phyloP scores from a whole-genome alignment of 1,284 basidiomycete genomes.

The Rhodotorula sp. region DNA sequence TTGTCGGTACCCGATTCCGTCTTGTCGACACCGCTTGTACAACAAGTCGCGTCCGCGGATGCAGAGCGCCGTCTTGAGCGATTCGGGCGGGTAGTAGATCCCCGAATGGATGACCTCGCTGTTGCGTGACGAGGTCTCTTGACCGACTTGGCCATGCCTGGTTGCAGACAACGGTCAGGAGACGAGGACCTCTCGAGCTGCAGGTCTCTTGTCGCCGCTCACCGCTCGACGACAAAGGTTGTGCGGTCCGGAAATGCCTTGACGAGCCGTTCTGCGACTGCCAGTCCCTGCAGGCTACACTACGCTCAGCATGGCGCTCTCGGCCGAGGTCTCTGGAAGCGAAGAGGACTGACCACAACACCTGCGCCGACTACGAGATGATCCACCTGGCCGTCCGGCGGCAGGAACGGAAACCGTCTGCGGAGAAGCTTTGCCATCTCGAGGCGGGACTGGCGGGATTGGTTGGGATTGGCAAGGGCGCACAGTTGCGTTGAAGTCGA shows the following conservation, averaged over 20 bases:
- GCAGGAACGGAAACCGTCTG: slow-evolving; percentile 48
- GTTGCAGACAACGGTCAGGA: not conserved
- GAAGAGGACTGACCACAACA: slow-evolving; percentile 45
- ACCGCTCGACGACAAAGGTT: slow-evolving; percentile 82
- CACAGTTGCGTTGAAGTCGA: too few species aligned
- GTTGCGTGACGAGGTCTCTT: slow-evolving; percentile 62
- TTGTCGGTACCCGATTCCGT: slow-evolving; percentile 68
- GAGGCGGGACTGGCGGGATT: not conserved
- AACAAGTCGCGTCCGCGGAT: slow-evolving; percentile 80
- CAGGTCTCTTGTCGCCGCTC: slow-evolving; percentile 48
- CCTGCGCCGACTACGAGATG: slow-evolving; percentile 91
- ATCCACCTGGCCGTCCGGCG: slow-evolving; percentile 75
- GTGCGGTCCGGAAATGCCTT: slow-evolving; percentile 67
- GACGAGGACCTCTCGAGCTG: not conserved
- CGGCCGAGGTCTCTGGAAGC: not conserved
- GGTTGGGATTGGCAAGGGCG: not conserved
- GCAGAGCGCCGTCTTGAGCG: slow-evolving; percentile 83
- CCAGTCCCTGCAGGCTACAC: slow-evolving; percentile 60
- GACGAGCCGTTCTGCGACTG: slow-evolving; percentile 74
- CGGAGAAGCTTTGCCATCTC: slow-evolving; percentile 18
- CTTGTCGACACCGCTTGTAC: slow-evolving; percentile 69
- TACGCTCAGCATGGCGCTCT: too few species aligned
- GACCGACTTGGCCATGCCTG: slow-evolving; percentile 32
- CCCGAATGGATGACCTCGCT: slow-evolving; percentile 68
- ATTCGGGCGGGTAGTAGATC: slow-evolving; percentile 69